Percentiles rank a stretch among this genome's conserved stretches.
These are phyloP conservation scores for Chlorella sp. DNA, from an alignment of 139 green algal species.

Conservation along the genomic window DNA sequence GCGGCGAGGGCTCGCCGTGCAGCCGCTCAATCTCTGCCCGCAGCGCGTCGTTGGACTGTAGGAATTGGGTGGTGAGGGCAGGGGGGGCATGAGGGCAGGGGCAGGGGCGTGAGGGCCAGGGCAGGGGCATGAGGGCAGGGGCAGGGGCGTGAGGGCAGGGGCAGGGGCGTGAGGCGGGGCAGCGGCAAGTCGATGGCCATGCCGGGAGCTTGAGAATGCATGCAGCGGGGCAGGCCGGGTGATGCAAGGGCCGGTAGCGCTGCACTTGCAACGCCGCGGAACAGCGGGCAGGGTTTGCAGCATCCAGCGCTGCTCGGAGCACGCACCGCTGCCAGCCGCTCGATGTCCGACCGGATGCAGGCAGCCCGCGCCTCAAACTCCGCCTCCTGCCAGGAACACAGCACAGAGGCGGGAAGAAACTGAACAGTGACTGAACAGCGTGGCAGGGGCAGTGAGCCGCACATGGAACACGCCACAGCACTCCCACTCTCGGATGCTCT, in stretches of 20 bases:
- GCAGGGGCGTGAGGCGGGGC: background rate
- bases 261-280: background rate
- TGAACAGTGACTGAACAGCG: too few species aligned
- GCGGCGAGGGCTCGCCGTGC: constrained; percentile 59
- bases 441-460: too few species aligned
- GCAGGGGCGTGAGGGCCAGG: background rate
- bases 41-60: constrained; percentile 59
- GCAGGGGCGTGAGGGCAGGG: background rate
- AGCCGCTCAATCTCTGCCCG: constrained; percentile 59
- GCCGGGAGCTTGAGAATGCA: background rate
- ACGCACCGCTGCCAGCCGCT: constrained; percentile 36
- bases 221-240: too few species aligned
- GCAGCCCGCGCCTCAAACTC: constrained; percentile 57
- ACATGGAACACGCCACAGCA: too few species aligned
- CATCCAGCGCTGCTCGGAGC: background rate
- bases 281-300: background rate
- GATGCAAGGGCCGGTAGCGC: too few species aligned
- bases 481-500: too few species aligned
- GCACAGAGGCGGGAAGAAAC: too few species aligned
- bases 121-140: background rate
- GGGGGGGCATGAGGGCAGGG: background rate
- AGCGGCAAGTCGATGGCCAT: background rate
- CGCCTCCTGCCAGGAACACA: constrained; percentile 33
- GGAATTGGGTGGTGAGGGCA: background rate
- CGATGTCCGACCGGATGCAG: constrained; percentile 22